phyloP scores from a whole-genome alignment of 2,329 filamentous ascomycete genomes.

The Sclerotinia borealis region DNA sequence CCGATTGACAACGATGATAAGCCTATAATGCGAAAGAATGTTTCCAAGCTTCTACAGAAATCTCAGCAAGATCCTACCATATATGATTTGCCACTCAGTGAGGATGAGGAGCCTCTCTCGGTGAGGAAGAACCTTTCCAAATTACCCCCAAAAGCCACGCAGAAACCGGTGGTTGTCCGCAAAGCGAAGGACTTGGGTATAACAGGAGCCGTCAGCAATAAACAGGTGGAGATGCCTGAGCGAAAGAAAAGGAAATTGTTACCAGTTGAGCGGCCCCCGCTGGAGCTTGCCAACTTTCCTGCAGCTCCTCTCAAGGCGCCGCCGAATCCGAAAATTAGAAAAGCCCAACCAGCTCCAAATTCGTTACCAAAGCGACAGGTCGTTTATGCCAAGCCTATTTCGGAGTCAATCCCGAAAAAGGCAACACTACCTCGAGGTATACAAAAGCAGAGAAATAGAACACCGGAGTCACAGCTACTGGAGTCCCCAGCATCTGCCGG shows the following conservation, averaged over 20 bases:
- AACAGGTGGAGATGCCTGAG: conserved; percentile 13
- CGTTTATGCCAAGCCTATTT: not conserved
- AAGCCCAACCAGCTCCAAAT: not conserved
- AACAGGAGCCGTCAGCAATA: not conserved
- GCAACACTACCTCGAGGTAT: not conserved
- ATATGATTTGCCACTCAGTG: not conserved
- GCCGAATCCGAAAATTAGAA: not conserved
- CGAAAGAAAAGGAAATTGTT: conserved; percentile 28
- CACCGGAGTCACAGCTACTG: not conserved
- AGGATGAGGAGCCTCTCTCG: not conserved
- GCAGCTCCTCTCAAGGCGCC: conserved; percentile 13
- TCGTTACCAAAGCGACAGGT: not conserved
- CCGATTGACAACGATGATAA: conserved; percentile 16
- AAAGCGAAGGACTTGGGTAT: not conserved
- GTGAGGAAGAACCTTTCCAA: conserved; percentile 6
- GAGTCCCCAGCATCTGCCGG: not conserved
- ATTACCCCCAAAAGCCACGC: conserved; percentile 5
- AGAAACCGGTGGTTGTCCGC: not conserved
- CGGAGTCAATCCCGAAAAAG: not conserved
- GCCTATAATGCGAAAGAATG: conserved; percentile 12
- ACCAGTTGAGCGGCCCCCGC: conserved; percentile 12
- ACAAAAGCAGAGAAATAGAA: not conserved
- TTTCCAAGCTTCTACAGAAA: conserved; percentile 16
- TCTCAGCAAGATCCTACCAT: not conserved
- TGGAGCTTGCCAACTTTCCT: conserved; percentile 5